These are phyloP conservation scores for Camellia granthamiana DNA, from an alignment of 148 eudicot genomes.

Conservation along the genomic window DNA sequence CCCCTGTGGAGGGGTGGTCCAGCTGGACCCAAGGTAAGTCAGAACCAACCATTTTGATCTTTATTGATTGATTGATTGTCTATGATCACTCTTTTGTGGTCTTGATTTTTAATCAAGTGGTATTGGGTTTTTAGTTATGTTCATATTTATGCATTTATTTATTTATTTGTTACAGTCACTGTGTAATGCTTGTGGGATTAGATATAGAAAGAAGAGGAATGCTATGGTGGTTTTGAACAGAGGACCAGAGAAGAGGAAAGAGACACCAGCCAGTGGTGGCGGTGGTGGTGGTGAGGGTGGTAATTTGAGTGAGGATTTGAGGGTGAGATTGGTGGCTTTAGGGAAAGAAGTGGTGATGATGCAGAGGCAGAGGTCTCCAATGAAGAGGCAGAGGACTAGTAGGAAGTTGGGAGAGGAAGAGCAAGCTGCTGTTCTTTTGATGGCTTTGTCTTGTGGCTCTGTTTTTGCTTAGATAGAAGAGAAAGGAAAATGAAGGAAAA, in stretches of 20 bases:
- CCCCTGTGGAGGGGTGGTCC: slow-evolving; percentile 78
- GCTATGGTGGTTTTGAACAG: slow-evolving; percentile 21
- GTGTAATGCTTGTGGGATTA: slow-evolving; percentile 74
- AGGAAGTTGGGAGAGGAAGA: slow-evolving; percentile 48
- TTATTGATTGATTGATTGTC: no score
- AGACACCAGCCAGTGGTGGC: neutral
- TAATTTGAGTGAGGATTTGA: slow-evolving; percentile 20
- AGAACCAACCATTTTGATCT: neutral
- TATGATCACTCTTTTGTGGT: neutral
- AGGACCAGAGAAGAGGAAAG: slow-evolving; percentile 18
- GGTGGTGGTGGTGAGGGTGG: slow-evolving; percentile 10
- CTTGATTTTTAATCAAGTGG: slow-evolving; percentile 3
- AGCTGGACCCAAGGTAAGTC: slow-evolving; percentile 57
- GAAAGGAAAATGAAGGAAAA: neutral
- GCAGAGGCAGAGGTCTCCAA: slow-evolving; percentile 25
- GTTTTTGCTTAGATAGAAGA: slow-evolving; percentile 28
- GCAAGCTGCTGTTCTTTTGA: slow-evolving; percentile 48
- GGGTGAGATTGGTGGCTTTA: slow-evolving; percentile 26
- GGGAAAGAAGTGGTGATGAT: slow-evolving; percentile 24
- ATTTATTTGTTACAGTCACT: slow-evolving; percentile 38
- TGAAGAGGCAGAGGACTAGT: slow-evolving; percentile 32
- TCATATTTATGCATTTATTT: no score
- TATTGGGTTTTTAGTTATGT: no score
- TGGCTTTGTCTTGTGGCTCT: slow-evolving; percentile 56
- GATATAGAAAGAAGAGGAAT: slow-evolving; percentile 45